phyloP scores from a whole-genome alignment of 805 yeast genomes.

The Metschnikowia shivogae region DNA sequence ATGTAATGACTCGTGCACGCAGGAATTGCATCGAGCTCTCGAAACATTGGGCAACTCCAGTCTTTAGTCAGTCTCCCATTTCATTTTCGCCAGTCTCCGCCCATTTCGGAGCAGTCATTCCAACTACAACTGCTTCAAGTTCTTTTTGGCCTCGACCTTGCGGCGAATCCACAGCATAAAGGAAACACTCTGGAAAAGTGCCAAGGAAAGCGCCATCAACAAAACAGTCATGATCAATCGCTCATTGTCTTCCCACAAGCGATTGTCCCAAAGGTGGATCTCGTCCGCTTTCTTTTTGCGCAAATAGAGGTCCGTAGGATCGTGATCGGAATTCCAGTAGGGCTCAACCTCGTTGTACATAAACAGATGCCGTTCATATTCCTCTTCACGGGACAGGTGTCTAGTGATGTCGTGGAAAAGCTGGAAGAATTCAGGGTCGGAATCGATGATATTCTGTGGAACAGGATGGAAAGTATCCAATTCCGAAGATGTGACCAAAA shows the following conservation, averaged over 20 bases:
- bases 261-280: slow-evolving; percentile 41
- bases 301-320: slow-evolving; percentile 30
- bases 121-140: background rate
- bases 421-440: slow-evolving; percentile 31
- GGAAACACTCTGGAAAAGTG: slow-evolving; percentile 15
- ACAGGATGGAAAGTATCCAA: slow-evolving; percentile 27
- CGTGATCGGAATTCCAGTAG: slow-evolving; percentile 16
- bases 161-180: slow-evolving; percentile 9
- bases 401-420: slow-evolving; percentile 56
- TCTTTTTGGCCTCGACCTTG: background rate
- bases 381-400: slow-evolving; percentile 47
- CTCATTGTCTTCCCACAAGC: slow-evolving; percentile 50
- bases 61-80: no score
- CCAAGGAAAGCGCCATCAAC: slow-evolving; percentile 20
- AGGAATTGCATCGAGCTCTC: no score
- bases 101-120: no score
- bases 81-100: no score
- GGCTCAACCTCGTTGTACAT: slow-evolving; percentile 24
- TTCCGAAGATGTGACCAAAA: slow-evolving; percentile 47
- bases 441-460: slow-evolving; percentile 26
- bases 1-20: no score
- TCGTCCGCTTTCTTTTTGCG: slow-evolving; percentile 28
- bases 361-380: slow-evolving; percentile 52
- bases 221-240: slow-evolving; percentile 39
- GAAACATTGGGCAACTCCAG: no score